Conservation (phyloP, 2,329 filamentous ascomycete genomes). For the Fusarium tuaranense region DNA sequence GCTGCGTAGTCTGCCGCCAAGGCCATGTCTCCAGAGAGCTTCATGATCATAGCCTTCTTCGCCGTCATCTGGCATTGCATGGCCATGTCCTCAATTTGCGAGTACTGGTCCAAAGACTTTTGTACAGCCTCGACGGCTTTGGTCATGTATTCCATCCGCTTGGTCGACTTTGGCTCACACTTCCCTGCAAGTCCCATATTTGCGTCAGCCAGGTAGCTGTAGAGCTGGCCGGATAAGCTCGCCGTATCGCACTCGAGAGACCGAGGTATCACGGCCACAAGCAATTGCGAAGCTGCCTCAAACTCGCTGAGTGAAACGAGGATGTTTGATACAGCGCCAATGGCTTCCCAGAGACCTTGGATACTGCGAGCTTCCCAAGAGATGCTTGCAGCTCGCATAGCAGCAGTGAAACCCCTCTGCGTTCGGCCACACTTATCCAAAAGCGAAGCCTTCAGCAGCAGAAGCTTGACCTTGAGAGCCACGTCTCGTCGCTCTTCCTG, state of each 20-base stretch:
- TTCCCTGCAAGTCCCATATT: constrained; percentile 81
- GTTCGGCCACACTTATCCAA: constrained; percentile 76
- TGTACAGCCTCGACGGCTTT: constrained; percentile 71
- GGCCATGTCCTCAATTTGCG: constrained; percentile 71
- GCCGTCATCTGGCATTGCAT: constrained; percentile 83
- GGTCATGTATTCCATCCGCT: constrained; percentile 67
- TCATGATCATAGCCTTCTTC: constrained; percentile 84
- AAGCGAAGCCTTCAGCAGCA: constrained; percentile 79
- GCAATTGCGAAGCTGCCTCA: constrained; percentile 70
- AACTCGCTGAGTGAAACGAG: constrained; percentile 79
- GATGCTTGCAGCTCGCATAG: constrained; percentile 79
- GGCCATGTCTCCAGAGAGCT: constrained; percentile 72
- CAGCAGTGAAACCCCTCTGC: constrained; percentile 81
- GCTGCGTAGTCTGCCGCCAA: constrained; percentile 75
- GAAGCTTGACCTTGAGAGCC: constrained; percentile 75
- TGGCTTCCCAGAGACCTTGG: constrained; percentile 77
- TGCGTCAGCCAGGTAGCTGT: constrained; percentile 79
- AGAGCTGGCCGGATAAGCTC: constrained; percentile 73
- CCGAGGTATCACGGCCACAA: constrained; percentile 79
- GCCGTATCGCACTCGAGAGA: constrained; percentile 78
- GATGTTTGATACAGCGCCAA: constrained; percentile 75
- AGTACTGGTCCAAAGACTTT: constrained; percentile 72
- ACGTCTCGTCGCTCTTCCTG: constrained; percentile 65
- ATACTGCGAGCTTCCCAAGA: constrained; percentile 78
- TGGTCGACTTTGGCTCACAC: constrained; percentile 54